Percentiles rank a stretch among this genome's conserved stretches.
phyloP scores from a whole-genome alignment of 208 protist species.

The Leishmania tarentolae region DNA sequence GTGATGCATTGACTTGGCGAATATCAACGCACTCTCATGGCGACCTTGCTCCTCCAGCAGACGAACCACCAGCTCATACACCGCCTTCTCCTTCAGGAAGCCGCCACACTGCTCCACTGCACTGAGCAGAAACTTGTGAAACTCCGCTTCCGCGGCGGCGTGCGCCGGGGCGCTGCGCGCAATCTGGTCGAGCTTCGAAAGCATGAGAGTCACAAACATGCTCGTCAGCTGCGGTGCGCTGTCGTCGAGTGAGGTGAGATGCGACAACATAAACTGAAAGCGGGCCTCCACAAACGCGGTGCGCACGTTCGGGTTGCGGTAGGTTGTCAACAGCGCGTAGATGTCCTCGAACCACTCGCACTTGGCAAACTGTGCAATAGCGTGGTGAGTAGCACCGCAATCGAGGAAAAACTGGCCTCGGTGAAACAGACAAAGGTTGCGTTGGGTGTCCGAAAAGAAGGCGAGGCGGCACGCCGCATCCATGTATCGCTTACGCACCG shows the following conservation, averaged over 20 bases:
- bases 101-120: conserved; percentile 29
- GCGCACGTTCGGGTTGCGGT: conserved; percentile 32
- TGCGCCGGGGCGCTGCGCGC: conserved; percentile 10
- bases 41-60: conserved; percentile 89
- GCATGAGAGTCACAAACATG: conserved; percentile 18
- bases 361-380: conserved; percentile 51
- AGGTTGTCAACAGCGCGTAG: conserved; percentile 41
- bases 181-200: conserved; percentile 23
- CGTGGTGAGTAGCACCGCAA: conserved; percentile 32
- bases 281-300: conserved; percentile 54
- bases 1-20: conserved; percentile 78
- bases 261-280: conserved; percentile 33
- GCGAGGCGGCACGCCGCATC: conserved; percentile 58
- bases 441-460: conserved; percentile 35
- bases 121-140: conserved; percentile 35
- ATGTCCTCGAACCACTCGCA: conserved; percentile 75
- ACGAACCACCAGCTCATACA: conserved; percentile 54
- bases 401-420: conserved; percentile 61
- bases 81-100: conserved; percentile 40
- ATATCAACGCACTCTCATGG: conserved; percentile 71
- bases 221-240: conserved; percentile 27
- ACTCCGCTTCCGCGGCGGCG: conserved; percentile 13
- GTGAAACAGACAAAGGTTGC: conserved; percentile 43
- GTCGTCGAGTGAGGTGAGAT: conserved; percentile 16
- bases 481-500: conserved; percentile 59